A percentile compares a stretch with the other conserved stretches of the same genome.
phyloP scores from a whole-genome alignment of 768 basidiomycete genomes.

The Collybia nuda region DNA sequence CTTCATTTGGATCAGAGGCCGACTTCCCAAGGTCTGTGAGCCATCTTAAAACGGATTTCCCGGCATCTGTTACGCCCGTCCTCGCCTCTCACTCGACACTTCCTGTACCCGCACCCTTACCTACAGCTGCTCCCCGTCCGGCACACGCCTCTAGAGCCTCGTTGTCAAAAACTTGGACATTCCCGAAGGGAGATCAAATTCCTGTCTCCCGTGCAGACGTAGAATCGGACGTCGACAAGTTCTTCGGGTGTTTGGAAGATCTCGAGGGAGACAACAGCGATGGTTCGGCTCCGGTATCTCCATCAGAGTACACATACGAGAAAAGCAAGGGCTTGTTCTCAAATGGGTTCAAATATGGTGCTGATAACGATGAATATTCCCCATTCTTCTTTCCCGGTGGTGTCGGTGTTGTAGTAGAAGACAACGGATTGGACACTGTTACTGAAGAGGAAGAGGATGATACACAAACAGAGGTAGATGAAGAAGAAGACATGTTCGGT shows the following conservation, averaged over 20 bases:
- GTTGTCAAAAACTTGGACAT: conserved; percentile 71
- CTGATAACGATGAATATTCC: conserved; percentile 48
- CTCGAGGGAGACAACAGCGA: conserved; percentile 34
- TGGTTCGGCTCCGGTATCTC: conserved; percentile 40
- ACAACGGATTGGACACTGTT: conserved; percentile 34
- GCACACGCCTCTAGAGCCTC: conserved; percentile 36
- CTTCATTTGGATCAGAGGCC: conserved; percentile 55
- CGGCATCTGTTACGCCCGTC: conserved; percentile 16
- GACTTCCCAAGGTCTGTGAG: conserved; percentile 36
- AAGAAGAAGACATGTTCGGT: conserved; percentile 54
- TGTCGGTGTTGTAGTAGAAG: conserved; percentile 34
- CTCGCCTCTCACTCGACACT: conserved; percentile 21
- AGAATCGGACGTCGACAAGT: conserved; percentile 58
- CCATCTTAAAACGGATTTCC: conserved; percentile 24
- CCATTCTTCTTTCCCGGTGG: conserved; percentile 43
- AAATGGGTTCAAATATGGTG: conserved; percentile 44
- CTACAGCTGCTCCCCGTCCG: conserved; percentile 22
- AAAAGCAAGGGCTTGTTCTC: conserved; percentile 62
- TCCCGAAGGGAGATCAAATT: conserved; percentile 39
- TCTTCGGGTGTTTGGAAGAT: conserved; percentile 73
- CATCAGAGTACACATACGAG: conserved; percentile 48
- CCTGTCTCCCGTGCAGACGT: conserved; percentile 19
- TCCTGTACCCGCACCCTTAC: conserved; percentile 24
- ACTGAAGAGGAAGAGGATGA: conserved; percentile 46
- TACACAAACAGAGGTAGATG: conserved; percentile 29